phyloP scores from a whole-genome alignment of 2,329 filamentous ascomycete genomes.

The Scedosporium boydii region DNA sequence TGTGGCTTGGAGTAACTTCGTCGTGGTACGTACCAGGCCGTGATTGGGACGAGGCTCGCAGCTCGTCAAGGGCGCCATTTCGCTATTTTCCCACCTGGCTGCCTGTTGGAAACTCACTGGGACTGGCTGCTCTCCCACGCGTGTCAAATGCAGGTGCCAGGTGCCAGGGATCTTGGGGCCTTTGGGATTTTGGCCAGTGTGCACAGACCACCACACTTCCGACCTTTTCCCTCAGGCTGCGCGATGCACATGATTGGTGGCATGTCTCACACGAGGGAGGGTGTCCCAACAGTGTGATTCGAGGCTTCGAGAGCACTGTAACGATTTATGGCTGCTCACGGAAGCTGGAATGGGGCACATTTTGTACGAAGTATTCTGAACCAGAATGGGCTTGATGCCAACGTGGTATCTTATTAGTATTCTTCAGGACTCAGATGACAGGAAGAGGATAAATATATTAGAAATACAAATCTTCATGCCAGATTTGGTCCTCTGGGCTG shows the following conservation, averaged over 20 bases:
- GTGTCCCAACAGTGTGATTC: background rate
- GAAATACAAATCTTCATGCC: too few species aligned
- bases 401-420: too few species aligned
- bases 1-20: background rate
- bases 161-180: background rate
- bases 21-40: background rate
- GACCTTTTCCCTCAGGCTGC: background rate
- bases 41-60: too few species aligned
- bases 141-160: background rate
- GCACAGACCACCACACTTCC: background rate
- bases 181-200: background rate
- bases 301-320: background rate
- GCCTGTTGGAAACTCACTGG: background rate
- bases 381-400: background rate
- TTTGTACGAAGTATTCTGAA: background rate
- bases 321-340: background rate
- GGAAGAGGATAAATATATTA: too few species aligned
- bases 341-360: background rate
- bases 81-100: background rate
- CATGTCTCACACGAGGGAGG: background rate
- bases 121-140: background rate
- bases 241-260: slow-evolving; percentile 4
- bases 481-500: too few species aligned
- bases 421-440: too few species aligned
- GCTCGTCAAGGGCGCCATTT: too few species aligned